Conservation (phyloP, 2,329 filamentous ascomycete species). For the Arthrobotrys sinensis region DNA sequence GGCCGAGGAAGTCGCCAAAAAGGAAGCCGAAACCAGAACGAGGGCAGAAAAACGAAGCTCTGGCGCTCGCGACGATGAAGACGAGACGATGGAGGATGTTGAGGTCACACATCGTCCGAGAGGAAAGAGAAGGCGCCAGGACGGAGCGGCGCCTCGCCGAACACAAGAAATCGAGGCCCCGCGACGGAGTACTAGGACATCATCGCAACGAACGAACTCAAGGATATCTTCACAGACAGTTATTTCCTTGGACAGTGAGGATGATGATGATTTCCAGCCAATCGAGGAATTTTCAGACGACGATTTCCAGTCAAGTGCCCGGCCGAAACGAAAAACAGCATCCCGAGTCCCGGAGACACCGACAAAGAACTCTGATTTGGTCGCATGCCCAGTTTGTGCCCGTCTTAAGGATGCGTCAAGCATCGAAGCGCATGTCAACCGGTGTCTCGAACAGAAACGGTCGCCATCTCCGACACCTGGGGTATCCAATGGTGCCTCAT, state of each 20-base stretch:
- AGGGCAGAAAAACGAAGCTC: slow-evolving; percentile 31
- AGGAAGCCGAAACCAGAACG: slow-evolving; percentile 7
- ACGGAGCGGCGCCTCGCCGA: neutral
- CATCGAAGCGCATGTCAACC: slow-evolving; percentile 39
- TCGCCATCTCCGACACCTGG: slow-evolving; percentile 36
- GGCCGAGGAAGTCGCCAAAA: neutral
- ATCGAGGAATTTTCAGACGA: slow-evolving; percentile 20
- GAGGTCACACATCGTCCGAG: slow-evolving; percentile 10
- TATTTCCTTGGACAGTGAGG: slow-evolving; percentile 35
- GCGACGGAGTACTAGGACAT: slow-evolving; percentile 39
- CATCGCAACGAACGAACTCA: slow-evolving; percentile 44
- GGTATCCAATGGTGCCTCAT: slow-evolving; percentile 20
- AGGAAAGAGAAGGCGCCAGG: slow-evolving; percentile 47
- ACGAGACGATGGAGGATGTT: slow-evolving; percentile 18
- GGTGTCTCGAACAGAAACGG: slow-evolving; percentile 38
- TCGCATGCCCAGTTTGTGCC: slow-evolving; percentile 13
- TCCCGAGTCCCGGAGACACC: slow-evolving; percentile 21
- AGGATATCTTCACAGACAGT: slow-evolving; percentile 32
- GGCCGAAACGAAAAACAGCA: slow-evolving; percentile 23
- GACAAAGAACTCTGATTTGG: neutral
- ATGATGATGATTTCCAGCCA: slow-evolving; percentile 37
- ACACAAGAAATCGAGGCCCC: slow-evolving; percentile 3
- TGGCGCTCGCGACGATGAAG: slow-evolving; percentile 28
- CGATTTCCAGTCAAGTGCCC: slow-evolving; percentile 8
- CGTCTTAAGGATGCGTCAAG: neutral